A percentile compares a stretch with the other conserved stretches of the same genome.
These are phyloP conservation scores for Clavispora santaluciae DNA, from an alignment of 805 yeast species.

Conservation along the genomic window DNA sequence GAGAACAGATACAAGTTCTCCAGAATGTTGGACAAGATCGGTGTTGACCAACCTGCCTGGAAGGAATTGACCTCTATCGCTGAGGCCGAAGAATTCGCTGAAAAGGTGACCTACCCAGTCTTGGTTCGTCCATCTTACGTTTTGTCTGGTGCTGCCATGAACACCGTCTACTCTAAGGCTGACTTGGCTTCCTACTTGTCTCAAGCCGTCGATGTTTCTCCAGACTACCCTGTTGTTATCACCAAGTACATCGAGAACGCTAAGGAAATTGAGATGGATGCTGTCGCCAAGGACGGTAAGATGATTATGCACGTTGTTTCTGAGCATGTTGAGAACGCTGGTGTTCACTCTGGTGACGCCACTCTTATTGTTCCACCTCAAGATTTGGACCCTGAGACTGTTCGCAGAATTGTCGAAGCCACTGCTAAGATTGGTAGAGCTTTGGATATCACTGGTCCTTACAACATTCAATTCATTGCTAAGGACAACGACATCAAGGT, in stretches of 20 bases:
- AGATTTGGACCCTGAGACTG: conserved; percentile 78
- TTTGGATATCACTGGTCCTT: conserved; percentile 96
- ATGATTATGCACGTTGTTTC: conserved; percentile 93
- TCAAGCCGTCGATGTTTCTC: conserved; percentile 87
- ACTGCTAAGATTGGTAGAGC: conserved; percentile 96
- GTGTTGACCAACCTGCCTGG: conserved; percentile 97
- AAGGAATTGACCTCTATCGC: conserved; percentile 83
- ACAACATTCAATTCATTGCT: conserved; percentile 95
- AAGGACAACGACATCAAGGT: conserved; percentile 56
- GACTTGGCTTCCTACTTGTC: conserved; percentile 81
- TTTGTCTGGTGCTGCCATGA: conserved; percentile 98
- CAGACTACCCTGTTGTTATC: conserved; percentile 96
- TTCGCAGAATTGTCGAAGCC: conserved; percentile 84
- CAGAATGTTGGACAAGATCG: conserved; percentile 84
- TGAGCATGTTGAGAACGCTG: conserved; percentile 98
- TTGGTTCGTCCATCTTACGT: conserved; percentile 97
- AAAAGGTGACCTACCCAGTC: conserved; percentile 88
- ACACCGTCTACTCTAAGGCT: conserved; percentile 72
- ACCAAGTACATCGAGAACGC: conserved; percentile 95
- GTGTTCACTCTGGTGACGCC: conserved; percentile 98
- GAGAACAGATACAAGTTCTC: conserved; percentile 99
- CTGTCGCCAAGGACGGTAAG: conserved; percentile 85
- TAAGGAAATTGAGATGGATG: conserved; percentile 95
- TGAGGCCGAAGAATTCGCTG: conserved; percentile 83
- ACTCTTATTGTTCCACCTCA: conserved; percentile 93